Conservation (phyloP, 2,329 filamentous ascomycete species). For the Plenodomus tracheiphilus region DNA sequence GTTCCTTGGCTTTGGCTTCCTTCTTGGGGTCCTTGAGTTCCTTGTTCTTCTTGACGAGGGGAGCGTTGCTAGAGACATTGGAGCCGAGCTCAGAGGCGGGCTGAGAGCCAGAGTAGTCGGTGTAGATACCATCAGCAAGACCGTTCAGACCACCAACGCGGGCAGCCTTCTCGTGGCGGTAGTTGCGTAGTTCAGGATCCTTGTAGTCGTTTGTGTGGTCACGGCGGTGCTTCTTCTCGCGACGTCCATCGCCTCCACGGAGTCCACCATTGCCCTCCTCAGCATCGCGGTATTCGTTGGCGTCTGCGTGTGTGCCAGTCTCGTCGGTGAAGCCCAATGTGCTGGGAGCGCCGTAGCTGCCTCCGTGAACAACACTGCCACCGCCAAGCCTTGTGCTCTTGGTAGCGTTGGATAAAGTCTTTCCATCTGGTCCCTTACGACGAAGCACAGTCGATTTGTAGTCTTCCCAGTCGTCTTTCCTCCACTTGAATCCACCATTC, state of each 20-base stretch:
- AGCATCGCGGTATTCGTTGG: conserved; percentile 47
- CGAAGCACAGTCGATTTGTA: conserved; percentile 95
- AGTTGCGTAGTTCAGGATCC: conserved; percentile 71
- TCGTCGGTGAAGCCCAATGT: conserved; percentile 51
- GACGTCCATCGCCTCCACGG: conserved; percentile 44
- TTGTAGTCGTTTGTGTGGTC: conserved; percentile 57
- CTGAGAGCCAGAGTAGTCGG: conserved; percentile 73
- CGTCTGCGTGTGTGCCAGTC: conserved; percentile 49
- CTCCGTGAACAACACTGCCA: conserved; percentile 75
- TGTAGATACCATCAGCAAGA: conserved; percentile 74
- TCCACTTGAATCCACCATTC: conserved; percentile 91
- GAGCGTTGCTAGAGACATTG: conserved; percentile 43
- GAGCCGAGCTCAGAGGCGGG: conserved; percentile 60
- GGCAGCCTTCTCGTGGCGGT: conserved; percentile 84
- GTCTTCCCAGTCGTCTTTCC: conserved; percentile 90
- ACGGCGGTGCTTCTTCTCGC: conserved; percentile 48
- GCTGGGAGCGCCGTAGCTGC: conserved; percentile 48
- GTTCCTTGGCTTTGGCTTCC: conserved; percentile 43
- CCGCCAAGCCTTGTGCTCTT: conserved; percentile 83
- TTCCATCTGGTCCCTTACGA: conserved; percentile 86
- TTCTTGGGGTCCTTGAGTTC: conserved; percentile 43
- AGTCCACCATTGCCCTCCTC: conserved; percentile 50
- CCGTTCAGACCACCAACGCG: conserved; percentile 89
- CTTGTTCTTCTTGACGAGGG: conserved; percentile 50
- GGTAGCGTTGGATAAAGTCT: conserved; percentile 79